A percentile compares a stretch with the other conserved stretches of the same genome.
Conservation (phyloP, 306 rosid species). For the Casuarina cunninghamiana region DNA sequence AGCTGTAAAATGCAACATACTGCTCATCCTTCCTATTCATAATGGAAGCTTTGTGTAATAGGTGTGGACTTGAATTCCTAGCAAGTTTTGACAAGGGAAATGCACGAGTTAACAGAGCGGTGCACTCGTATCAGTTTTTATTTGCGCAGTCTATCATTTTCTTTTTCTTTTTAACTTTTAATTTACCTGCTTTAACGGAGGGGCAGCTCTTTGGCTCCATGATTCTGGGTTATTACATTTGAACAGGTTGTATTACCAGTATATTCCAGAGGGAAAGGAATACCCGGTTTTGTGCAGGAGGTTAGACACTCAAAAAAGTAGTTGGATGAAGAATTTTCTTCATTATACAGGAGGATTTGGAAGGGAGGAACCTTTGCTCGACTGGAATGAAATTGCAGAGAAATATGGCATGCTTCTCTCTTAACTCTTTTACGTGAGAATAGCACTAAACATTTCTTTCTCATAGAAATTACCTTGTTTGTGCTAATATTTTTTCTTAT, state of each 20-base stretch:
- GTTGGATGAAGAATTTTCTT: conserved; percentile 46
- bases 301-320: conserved; percentile 32
- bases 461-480: conserved; percentile 1
- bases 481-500: conserved; percentile 2
- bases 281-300: conserved; percentile 83
- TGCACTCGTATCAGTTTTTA: background rate
- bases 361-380: conserved; percentile 69
- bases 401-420: conserved; percentile 56
- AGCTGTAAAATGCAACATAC: background rate
- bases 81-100: background rate
- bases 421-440: background rate
- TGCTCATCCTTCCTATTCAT: background rate
- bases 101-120: background rate
- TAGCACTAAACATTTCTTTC: background rate
- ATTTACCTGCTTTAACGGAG: background rate
- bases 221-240: conserved; percentile 7
- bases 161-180: background rate
- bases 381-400: conserved; percentile 89
- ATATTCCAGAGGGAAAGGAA: conserved; percentile 89
- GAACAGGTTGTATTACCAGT: conserved; percentile 83
- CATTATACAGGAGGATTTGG: conserved; percentile 30
- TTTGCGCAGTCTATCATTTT: background rate
- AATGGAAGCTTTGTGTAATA: background rate
- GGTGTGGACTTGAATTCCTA: background rate
- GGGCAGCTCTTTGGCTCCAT: background rate